Percentiles rank a stretch among this genome's conserved stretches.
Conservation (phyloP, 2,329 filamentous ascomycete species). For the Graphilbum sp. region DNA sequence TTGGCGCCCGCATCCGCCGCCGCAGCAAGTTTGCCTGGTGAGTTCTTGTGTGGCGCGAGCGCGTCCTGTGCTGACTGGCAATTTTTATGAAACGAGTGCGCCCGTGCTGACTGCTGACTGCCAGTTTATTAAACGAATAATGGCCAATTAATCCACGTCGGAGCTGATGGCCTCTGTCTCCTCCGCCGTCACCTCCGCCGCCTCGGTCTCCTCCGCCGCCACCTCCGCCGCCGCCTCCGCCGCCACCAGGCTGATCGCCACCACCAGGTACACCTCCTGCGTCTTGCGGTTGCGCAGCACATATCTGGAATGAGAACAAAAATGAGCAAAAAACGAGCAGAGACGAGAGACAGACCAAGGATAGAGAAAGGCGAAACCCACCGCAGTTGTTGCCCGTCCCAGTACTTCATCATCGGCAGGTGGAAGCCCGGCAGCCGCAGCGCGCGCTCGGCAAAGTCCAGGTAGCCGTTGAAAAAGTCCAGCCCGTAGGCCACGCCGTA, state of each 20-base stretch:
- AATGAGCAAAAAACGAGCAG: conserved; percentile 2
- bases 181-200: conserved; percentile 22
- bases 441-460: conserved; percentile 66
- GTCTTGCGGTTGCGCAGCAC: conserved; percentile 70
- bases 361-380: conserved; percentile 23
- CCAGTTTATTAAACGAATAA: too few relatives aligned
- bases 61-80: too few relatives aligned
- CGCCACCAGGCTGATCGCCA: conserved; percentile 70
- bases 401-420: conserved; percentile 58
- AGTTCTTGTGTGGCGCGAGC: conserved; percentile 11
- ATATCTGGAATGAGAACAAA: conserved; percentile 41
- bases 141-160: conserved; percentile 29
- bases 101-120: too few relatives aligned
- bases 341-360: conserved; percentile 4
- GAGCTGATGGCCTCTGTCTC: conserved; percentile 19
- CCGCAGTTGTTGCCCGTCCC: conserved; percentile 64
- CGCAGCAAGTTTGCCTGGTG: conserved; percentile 60
- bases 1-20: conserved; percentile 57
- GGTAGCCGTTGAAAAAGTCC: conserved; percentile 79
- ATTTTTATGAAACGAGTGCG: too few relatives aligned
- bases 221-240: too few relatives aligned
- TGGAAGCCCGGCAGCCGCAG: conserved; percentile 57
- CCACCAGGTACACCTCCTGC: conserved; percentile 59
- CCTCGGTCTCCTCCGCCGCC: conserved; percentile 20
- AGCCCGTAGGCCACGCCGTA: conserved; percentile 34